Evolutionary conservation across 1,139 yeast species (phyloP).

Genomic region (Suhomyces panamericanus): DNA sequence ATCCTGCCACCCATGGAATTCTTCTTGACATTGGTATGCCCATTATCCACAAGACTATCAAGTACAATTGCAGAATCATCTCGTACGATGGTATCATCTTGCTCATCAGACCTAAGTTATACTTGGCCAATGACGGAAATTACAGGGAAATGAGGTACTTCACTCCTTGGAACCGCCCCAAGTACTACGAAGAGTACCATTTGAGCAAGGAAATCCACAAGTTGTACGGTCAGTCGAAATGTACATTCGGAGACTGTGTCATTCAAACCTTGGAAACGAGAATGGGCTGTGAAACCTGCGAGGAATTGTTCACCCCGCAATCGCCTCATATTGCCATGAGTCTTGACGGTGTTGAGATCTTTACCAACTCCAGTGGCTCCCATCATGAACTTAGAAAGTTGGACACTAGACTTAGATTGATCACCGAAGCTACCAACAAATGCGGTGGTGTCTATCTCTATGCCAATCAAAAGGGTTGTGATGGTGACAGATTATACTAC

Average conservation of each 20-base stretch:
- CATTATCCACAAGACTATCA: slow-evolving; percentile 76
- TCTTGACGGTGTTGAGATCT: slow-evolving; percentile 92
- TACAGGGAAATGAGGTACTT: slow-evolving; percentile 97
- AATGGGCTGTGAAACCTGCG: slow-evolving; percentile 96
- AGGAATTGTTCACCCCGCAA: slow-evolving; percentile 93
- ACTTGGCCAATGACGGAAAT: slow-evolving; percentile 96
- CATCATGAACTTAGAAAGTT: slow-evolving; percentile 94
- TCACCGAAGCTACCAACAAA: slow-evolving; percentile 88
- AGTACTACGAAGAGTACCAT: slow-evolving; percentile 66
- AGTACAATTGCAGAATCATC: slow-evolving; percentile 87
- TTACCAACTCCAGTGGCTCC: slow-evolving; percentile 93
- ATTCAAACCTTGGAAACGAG: slow-evolving; percentile 81
- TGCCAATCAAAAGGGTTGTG: slow-evolving; percentile 96
- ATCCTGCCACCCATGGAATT: slow-evolving; percentile 70
- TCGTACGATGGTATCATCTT: slow-evolving; percentile 77
- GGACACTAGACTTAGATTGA: slow-evolving; percentile 78
- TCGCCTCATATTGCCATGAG: slow-evolving; percentile 93
- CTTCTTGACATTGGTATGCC: slow-evolving; percentile 95
- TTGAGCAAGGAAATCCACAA: slow-evolving; percentile 69
- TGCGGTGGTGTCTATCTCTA: slow-evolving; percentile 95
- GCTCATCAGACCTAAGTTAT: slow-evolving; percentile 86
- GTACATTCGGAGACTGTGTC: slow-evolving; percentile 88
- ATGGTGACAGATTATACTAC: slow-evolving; percentile 93
- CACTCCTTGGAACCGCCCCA: slow-evolving; percentile 87
- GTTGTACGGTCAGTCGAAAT: slow-evolving; percentile 63